Conservation (phyloP, 305 asterid species). For the Solanum aculeatissimum region DNA sequence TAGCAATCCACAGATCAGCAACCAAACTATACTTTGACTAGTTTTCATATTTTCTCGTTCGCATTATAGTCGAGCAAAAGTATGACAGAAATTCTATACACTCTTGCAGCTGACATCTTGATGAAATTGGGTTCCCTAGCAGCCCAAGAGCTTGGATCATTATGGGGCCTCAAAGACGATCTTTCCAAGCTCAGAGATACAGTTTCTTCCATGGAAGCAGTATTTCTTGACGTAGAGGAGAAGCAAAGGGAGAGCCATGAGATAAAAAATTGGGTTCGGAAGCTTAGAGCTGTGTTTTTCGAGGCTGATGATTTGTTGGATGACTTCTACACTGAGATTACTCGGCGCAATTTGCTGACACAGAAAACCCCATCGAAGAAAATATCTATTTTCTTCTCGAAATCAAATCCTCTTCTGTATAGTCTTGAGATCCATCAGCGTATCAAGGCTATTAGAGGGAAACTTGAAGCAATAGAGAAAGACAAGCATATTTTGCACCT, state of each 20-base stretch:
- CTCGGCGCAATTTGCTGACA: background rate
- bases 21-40: too few species aligned
- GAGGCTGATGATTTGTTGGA: background rate
- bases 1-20: too few species aligned
- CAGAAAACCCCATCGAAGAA: background rate
- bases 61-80: background rate
- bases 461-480: background rate
- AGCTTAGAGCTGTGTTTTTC: background rate
- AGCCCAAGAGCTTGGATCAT: background rate
- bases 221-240: background rate
- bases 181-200: background rate
- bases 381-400: background rate
- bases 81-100: background rate
- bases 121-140: background rate
- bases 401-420: background rate
- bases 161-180: background rate
- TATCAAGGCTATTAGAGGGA: background rate
- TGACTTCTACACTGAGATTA: background rate
- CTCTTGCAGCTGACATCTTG: background rate
- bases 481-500: background rate
- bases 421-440: background rate
- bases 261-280: background rate
- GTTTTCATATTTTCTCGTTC: background rate
- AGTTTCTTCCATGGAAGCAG: background rate
- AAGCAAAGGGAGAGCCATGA: background rate